Evolutionary conservation across 1,284 basidiomycete genomes (phyloP), one percentile per base, ranked within the genome.

Genomic region (Trichosporon ovoides): DNA sequence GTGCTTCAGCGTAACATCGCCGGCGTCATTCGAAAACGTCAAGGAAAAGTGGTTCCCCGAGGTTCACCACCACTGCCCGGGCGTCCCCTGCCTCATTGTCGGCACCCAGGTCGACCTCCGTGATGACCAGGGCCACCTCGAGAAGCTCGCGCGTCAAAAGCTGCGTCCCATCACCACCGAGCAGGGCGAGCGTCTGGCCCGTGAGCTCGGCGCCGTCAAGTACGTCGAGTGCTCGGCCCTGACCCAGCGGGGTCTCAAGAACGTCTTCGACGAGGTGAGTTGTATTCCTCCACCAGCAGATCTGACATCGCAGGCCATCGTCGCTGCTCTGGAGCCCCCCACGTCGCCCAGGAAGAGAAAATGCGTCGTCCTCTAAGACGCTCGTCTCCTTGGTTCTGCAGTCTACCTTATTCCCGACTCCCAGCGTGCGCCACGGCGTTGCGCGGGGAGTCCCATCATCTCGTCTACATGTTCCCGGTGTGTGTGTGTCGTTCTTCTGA

Each of bases 1-100:
- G 68, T 99, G 95, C 81, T 99, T 98, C 83, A 95, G 91, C 73
- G 96, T 99, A 67, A 97, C 94, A 34, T 95, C 91, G 22, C 96
- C 95, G 6, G 94, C 96, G 37, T 97, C 93, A 55, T 99, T 97
- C 75, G 95, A 99, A 80, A 98, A 99, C 87, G 95, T 99, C 71
- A 98, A 96, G 84, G 95, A 98, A 81, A 99, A 99, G 79, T 99
- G 95, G 95, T 97, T 98, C 84, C 96, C 95, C 28, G 96, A 99
- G 81, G 95, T 98, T 53, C 93, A 94, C 77, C 95, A 98, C 79
- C 95, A 99, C 78, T 99, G 96, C 83, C 96, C 96, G n/a, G 95
- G 95, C 60, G 95, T 98, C 58, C 95, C 95, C 65, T 97, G 94
- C 83, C 85, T 98, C 70, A 97, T 98, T 72, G 95, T 98, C 57